These are phyloP conservation scores for Zasmidium citrigriseum DNA, from an alignment of 2,329 filamentous ascomycete species.

Conservation along the genomic window DNA sequence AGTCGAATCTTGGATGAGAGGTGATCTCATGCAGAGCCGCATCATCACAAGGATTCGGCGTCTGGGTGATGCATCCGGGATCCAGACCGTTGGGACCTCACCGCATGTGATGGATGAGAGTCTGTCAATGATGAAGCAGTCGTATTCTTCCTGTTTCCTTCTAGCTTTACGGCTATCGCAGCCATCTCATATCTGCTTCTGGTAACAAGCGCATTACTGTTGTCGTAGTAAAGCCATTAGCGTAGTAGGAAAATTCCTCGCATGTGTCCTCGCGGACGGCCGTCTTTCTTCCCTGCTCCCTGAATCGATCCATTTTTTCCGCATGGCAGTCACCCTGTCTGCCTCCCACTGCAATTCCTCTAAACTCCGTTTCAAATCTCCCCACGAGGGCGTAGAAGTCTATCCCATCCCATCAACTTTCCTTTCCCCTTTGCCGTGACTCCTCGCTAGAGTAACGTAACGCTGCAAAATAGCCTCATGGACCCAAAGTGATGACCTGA, in stretches of 20 bases:
- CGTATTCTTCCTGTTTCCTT: not conserved
- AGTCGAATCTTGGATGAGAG: not conserved
- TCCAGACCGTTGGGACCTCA: not conserved
- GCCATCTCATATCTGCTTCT: not conserved
- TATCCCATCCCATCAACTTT: constrained; percentile 7
- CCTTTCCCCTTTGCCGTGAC: constrained; percentile 21
- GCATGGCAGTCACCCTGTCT: not conserved
- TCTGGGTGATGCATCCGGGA: not conserved
- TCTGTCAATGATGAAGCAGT: not conserved
- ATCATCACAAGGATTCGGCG: not conserved
- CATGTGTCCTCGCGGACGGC: constrained; percentile 25
- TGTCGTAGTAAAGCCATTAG: constrained; percentile 10
- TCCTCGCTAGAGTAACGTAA: constrained; percentile 31
- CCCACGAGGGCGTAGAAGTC: not conserved
- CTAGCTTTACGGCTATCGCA: not conserved
- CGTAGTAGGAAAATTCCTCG: constrained; percentile 10
- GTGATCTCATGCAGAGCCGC: not conserved
- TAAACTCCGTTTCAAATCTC: constrained; percentile 7
- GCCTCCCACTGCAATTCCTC: constrained; percentile 5
- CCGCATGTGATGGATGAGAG: too few species aligned
- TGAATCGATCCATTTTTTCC: not conserved
- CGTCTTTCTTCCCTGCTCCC: constrained; percentile 16
- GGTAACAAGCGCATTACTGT: constrained; percentile 4
- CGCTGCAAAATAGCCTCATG: constrained; percentile 28
- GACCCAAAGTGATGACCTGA: constrained; percentile 12